A percentile compares a stretch with the other conserved stretches of the same genome.
Conservation (phyloP, 495 filamentous ascomycete genomes). For the Trichoderma reesei region DNA sequence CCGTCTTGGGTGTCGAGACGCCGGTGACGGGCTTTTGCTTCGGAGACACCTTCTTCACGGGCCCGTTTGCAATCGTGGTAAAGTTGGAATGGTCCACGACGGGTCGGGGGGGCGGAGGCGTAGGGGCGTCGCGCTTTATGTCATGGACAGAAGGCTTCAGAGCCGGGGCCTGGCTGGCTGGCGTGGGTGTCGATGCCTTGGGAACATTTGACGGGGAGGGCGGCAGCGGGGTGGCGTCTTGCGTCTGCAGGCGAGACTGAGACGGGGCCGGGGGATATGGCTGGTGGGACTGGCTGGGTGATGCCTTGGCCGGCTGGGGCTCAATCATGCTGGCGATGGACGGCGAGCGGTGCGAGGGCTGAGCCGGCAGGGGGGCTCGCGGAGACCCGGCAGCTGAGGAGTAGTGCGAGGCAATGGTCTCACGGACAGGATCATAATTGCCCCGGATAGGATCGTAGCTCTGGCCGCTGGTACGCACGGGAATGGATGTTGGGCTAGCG, state of each 20-base stretch:
- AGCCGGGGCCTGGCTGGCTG: neutral
- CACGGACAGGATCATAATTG: constrained; percentile 48
- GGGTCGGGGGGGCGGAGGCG: constrained; percentile 21
- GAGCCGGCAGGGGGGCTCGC: neutral
- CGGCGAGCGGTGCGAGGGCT: constrained; percentile 53
- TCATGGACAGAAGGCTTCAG: neutral
- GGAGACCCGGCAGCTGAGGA: constrained; percentile 7
- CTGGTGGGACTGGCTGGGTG: constrained; percentile 36
- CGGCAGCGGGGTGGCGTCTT: constrained; percentile 15
- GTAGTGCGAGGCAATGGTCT: constrained; percentile 28
- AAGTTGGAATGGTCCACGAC: constrained; percentile 20
- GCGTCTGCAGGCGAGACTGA: constrained; percentile 17
- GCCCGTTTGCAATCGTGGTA: constrained; percentile 11
- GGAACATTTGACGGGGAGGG: constrained; percentile 22
- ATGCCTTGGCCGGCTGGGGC: constrained; percentile 45
- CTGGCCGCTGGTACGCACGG: constrained; percentile 53
- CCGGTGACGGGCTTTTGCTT: constrained; percentile 28
- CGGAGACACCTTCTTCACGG: constrained; percentile 15
- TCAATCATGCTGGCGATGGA: constrained; percentile 87
- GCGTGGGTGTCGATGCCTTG: constrained; percentile 8
- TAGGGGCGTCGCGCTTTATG: neutral
- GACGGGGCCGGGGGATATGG: constrained; percentile 17
- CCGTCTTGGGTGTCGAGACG: constrained; percentile 32
- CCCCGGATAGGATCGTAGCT: constrained; percentile 82
- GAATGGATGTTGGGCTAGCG: constrained; percentile 11